Base-by-base conservation (phyloP, 768 basidiomycete species). In the Termitomyces sp. region DNA sequence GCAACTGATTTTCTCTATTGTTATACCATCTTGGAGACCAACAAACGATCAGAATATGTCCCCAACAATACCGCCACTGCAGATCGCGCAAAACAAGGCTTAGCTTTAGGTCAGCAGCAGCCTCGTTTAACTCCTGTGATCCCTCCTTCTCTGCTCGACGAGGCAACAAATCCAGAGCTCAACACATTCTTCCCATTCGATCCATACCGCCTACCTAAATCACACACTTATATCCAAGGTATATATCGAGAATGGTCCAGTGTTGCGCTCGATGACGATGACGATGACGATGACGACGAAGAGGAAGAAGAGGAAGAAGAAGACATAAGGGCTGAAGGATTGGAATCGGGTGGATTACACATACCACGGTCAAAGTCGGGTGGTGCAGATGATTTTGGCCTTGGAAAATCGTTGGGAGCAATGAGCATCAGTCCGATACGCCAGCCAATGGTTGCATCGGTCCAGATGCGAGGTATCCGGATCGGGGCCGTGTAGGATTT, bases 151-250 rank as follows among this genome's bases (percentile, higher is more conserved):
- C 63, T 73, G 34, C 66, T 76, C 17, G 75, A 73, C 8, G 75
- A 71, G 54, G 74, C 75, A 52, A 67, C 79, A 61, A 83, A 83
- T 55, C 78, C 83, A 9, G 94, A 96, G 62, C 80, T 98, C 59
- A 94, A 94, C 70, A 86, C 88, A 11, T 98, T 98, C 79, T 99
- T 99, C 79, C 97, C 97, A 0, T 99, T 99, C 71, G 97, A 99
- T 73, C 97, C 97, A 2, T 98, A 94, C 78, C 91, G 88, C 61
- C 85, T 99, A 5, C 90, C 93, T 0, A 82, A 86, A 60, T 94
- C 93, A 42, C 79, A 83, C 36, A 72, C 74, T 25, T 97, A 87
- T 68, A 90, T 99, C 58, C 86, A 92, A 57, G 80, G 79, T 9
- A 83, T 97, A 32, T 99, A 98, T 69, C 81, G 95, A 49, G 92